phyloP scores from a whole-genome alignment of 148 eudicot genomes.

The Heliamphora exappendiculata region DNA sequence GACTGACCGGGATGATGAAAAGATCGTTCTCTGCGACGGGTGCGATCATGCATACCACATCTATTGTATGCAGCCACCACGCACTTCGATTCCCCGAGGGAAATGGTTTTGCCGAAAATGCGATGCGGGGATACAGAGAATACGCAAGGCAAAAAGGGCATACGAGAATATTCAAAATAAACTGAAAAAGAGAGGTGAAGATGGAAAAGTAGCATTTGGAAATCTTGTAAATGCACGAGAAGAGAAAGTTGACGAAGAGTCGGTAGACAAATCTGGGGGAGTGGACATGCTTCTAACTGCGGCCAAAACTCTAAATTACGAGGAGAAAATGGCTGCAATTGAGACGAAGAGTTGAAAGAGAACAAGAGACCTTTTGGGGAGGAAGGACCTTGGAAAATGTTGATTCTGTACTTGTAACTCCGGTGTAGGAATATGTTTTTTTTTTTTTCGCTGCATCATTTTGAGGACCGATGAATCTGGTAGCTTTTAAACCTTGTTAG shows the following conservation, averaged over 20 bases:
- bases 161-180: slow-evolving; percentile 33
- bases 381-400: background rate
- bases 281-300: slow-evolving; percentile 82
- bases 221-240: slow-evolving; percentile 14
- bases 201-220: slow-evolving; percentile 10
- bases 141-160: slow-evolving; percentile 43
- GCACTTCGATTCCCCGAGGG: slow-evolving; percentile 44
- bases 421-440: background rate
- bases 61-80: slow-evolving; percentile 86
- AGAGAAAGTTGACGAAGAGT: slow-evolving; percentile 21
- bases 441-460: background rate
- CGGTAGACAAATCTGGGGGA: slow-evolving; percentile 48
- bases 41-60: slow-evolving; percentile 91
- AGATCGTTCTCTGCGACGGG: slow-evolving; percentile 78
- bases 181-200: slow-evolving; percentile 21
- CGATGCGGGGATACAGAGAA: slow-evolving; percentile 42
- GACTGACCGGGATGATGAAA: slow-evolving; percentile 62
- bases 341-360: slow-evolving; percentile 6
- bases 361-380: background rate
- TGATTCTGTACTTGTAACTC: background rate
- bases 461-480: background rate
- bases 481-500: background rate
- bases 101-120: slow-evolving; percentile 86
- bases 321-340: slow-evolving; percentile 33
- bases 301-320: slow-evolving; percentile 52